Conservation (phyloP, 139 green algal genomes). For the Penium margaritaceum region DNA sequence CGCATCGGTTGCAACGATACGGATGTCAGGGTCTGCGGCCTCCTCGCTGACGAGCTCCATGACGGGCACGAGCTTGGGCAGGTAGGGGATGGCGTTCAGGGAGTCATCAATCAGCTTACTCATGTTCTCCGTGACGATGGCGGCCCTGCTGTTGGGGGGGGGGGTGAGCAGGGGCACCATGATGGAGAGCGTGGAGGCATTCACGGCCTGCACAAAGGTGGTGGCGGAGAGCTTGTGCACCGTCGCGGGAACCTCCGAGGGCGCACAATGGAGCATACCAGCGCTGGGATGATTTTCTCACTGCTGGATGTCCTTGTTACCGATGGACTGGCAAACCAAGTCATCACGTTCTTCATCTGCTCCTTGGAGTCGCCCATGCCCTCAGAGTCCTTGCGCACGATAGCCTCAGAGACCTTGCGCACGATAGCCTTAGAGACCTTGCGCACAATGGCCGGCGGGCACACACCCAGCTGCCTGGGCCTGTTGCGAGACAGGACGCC, state of each 20-base stretch:
- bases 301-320: conserved; percentile 79
- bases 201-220: neutral
- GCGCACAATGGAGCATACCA: neutral
- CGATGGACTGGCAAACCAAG: conserved; percentile 49
- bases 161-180: neutral
- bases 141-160: neutral
- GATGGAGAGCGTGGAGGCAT: neutral
- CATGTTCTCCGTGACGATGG: neutral
- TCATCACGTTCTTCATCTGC: conserved; percentile 46
- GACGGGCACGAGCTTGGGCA: neutral
- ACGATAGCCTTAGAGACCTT: too few relatives aligned
- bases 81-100: neutral
- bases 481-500: conserved; percentile 4
- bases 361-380: conserved; percentile 21
- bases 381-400: too few relatives aligned
- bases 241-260: neutral
- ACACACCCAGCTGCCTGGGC: conserved; percentile 14
- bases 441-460: conserved; percentile 18
- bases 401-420: too few relatives aligned
- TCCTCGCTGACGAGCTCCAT: neutral
- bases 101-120: neutral
- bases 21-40: neutral
- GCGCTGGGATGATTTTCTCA: conserved; percentile 41
- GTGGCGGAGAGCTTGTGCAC: neutral
- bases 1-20: too few relatives aligned